Evolutionary conservation across 257 asterid genomes (phyloP).

Genomic region (Datura wrightii): DNA sequence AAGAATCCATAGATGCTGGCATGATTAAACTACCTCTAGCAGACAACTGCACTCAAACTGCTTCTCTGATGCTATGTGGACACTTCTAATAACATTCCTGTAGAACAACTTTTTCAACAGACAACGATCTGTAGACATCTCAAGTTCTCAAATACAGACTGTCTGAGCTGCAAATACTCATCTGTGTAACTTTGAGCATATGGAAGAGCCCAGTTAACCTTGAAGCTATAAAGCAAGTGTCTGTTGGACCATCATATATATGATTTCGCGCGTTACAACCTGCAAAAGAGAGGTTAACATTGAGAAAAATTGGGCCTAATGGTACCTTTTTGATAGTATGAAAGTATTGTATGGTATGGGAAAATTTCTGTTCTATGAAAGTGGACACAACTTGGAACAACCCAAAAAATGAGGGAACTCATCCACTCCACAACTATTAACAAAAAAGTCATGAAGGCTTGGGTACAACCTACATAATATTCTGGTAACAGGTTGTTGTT

Average conservation of each 20-base stretch:
- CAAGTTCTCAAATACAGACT: slow-evolving; percentile 60
- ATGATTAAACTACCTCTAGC: slow-evolving; percentile 62
- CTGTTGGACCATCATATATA: slow-evolving; percentile 57
- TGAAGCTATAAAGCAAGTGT: slow-evolving; percentile 56
- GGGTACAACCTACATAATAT: slow-evolving; percentile 67
- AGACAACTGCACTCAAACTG: slow-evolving; percentile 72
- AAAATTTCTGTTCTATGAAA: background rate
- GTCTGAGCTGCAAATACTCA: slow-evolving; percentile 62
- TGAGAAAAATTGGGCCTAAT: background rate
- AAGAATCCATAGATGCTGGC: background rate
- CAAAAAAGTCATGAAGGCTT: slow-evolving; percentile 79
- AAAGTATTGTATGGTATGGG: slow-evolving; percentile 1
- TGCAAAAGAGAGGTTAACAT: slow-evolving; percentile 47
- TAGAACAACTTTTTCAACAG: slow-evolving; percentile 72
- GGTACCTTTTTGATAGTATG: background rate
- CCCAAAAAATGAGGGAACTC: slow-evolving; percentile 58
- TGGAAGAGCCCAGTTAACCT: slow-evolving; percentile 86
- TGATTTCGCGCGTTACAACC: slow-evolving; percentile 83
- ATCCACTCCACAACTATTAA: slow-evolving; percentile 79
- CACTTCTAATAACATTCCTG: slow-evolving; percentile 61
- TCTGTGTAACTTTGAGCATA: slow-evolving; percentile 84
- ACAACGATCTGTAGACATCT: slow-evolving; percentile 59
- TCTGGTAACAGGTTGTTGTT: slow-evolving; percentile 44
- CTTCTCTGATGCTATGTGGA: slow-evolving; percentile 55
- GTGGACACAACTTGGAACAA: slow-evolving; percentile 5